Base-by-base conservation (phyloP, 345 rosid genomes). In the Camelina neglecta region DNA sequence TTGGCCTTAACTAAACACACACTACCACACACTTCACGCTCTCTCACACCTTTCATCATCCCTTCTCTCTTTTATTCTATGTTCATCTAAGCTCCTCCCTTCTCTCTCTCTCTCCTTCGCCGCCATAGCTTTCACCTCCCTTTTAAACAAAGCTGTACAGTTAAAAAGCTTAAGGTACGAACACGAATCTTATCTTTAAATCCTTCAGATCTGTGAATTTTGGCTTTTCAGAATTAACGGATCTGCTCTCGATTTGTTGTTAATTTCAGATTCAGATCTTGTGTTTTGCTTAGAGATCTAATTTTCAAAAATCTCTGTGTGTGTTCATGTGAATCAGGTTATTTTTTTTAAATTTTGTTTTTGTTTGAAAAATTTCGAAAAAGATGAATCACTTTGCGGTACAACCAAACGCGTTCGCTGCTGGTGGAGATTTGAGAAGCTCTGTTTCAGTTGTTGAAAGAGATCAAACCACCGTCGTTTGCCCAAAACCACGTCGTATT, bases 401-500 rank as follows among this genome's bases (percentile, higher is more conserved):
- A 67, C 91, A 85, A 60, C 85, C 83, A 75, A 86, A 61, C 69
- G 77, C 83, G 6, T 84, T 86, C 66, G 70, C 80, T 24, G 74
- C 85, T 7, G 81, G 87, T 3, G 95, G 87, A 60, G 97, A 87
- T 73, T 76, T 82, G 65, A 81, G 87, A n/a, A 75, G 74, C 73
- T 58, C 82, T 6, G 76, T 63, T 60, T 65, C 88, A 15, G 65
- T 78, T 2, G 70, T 77, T 56, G 91, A 85, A 9, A 70, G 85
- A 55, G 81, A 81, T 45, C 90, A 85, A 74, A 39, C 85, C 35
- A 35, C 82, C 39, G 85, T 87, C 69, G 88, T 86, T 75, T 92
- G 96, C 55, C 97, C 97, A 9, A 92, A 87, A 76, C 97, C 97
- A 41, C 89, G 97, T 54, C 96, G 97, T 62, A 53, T 90, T 15